These are phyloP conservation scores for Acmispon strigosus DNA, from an alignment of 306 rosid species.

Conservation along the genomic window DNA sequence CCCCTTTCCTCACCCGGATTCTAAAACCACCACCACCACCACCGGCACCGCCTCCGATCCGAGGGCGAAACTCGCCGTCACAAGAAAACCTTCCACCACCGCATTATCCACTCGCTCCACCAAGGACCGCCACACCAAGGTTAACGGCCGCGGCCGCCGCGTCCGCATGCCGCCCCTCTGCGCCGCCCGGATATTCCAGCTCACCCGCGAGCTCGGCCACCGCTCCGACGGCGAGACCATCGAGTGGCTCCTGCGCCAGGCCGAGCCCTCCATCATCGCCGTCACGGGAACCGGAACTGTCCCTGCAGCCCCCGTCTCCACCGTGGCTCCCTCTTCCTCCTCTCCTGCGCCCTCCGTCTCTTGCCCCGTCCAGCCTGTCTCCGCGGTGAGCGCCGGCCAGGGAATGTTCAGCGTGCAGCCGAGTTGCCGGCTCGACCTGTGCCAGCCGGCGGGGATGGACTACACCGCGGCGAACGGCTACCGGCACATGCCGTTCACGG, in stretches of 20 bases:
- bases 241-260: constrained; percentile 91
- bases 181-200: constrained; percentile 87
- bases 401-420: constrained; percentile 47
- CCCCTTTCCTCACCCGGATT: constrained; percentile 24
- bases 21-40: neutral
- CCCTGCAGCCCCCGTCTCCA: constrained; percentile 45
- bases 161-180: constrained; percentile 95
- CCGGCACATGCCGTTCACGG: constrained; percentile 82
- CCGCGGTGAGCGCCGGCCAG: constrained; percentile 15
- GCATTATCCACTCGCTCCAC: constrained; percentile 29
- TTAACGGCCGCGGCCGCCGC: constrained; percentile 90
- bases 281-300: constrained; percentile 78
- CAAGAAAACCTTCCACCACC: constrained; percentile 2
- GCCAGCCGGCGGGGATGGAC: constrained; percentile 49
- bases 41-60: neutral
- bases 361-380: constrained; percentile 36
- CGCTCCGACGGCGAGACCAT: constrained; percentile 97
- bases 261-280: constrained; percentile 77
- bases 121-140: constrained; percentile 90
- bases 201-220: constrained; percentile 90
- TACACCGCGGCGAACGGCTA: constrained; percentile 33
- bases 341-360: constrained; percentile 26
- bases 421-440: constrained; percentile 56
- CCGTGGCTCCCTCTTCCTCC: constrained; percentile 22
- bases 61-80: constrained; percentile 21